Conservation (phyloP, 2,329 filamentous ascomycete genomes). For the Herpotrichia juniperi region DNA sequence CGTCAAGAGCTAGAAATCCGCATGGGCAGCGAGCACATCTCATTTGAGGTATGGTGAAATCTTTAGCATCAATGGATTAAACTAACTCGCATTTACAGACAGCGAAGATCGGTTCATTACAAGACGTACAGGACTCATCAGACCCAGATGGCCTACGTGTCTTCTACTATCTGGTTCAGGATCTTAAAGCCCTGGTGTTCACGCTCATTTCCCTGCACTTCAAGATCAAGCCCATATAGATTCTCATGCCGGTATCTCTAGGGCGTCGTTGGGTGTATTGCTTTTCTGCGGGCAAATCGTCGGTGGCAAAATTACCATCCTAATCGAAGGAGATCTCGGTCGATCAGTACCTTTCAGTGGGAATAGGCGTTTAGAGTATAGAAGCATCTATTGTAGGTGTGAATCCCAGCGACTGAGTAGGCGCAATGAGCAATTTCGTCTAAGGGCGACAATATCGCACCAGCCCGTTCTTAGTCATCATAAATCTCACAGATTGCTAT, state of each 20-base stretch:
- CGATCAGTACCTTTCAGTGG: constrained; percentile 8
- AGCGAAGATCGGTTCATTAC: constrained; percentile 95
- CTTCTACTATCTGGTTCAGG: constrained; percentile 98
- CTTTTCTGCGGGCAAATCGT: constrained; percentile 19
- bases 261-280: constrained; percentile 14
- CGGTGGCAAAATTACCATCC: constrained; percentile 10
- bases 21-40: constrained; percentile 93
- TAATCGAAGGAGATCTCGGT: constrained; percentile 6
- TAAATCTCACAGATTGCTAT: no score
- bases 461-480: no score
- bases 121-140: constrained; percentile 94
- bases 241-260: constrained; percentile 6
- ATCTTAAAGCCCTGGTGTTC: constrained; percentile 95
- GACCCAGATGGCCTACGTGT: constrained; percentile 95
- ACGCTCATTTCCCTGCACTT: constrained; percentile 96
- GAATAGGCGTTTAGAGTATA: constrained; percentile 15
- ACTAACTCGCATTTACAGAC: constrained; percentile 65
- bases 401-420: no score
- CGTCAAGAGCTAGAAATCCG: constrained; percentile 95
- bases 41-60: constrained; percentile 76
- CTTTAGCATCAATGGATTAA: neutral
- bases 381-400: constrained; percentile 10
- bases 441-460: no score
- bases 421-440: no score
- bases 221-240: constrained; percentile 82